Percentiles rank a stretch among this genome's conserved stretches.
Evolutionary conservation across 2,329 filamentous ascomycete species (phyloP).

Genomic region (Hymenoscyphus albidus): DNA sequence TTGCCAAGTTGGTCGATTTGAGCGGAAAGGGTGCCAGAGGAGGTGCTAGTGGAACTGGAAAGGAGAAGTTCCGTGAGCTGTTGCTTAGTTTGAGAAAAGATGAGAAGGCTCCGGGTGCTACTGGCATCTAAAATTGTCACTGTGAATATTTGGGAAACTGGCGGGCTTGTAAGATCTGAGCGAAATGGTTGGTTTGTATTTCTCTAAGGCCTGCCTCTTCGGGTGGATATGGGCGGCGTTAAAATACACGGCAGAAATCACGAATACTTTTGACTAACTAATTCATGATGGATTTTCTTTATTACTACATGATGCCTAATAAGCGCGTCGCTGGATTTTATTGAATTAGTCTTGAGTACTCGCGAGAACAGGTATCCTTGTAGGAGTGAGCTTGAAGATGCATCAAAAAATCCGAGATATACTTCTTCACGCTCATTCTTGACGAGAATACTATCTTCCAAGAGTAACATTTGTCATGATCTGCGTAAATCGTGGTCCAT

Average conservation of each 20-base stretch:
- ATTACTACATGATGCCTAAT: background rate
- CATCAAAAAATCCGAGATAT: background rate
- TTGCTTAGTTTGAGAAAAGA: conserved; percentile 87
- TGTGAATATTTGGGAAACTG: conserved; percentile 13
- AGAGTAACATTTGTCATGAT: background rate
- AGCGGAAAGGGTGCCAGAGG: conserved; percentile 89
- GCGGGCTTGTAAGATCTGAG: conserved; percentile 30
- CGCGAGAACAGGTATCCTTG: background rate
- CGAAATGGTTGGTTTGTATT: conserved; percentile 26
- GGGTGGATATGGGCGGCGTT: conserved; percentile 32
- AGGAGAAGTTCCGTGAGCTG: conserved; percentile 93
- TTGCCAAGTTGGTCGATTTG: conserved; percentile 94
- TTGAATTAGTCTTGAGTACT: background rate
- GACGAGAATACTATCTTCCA: background rate
- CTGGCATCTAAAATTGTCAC: conserved; percentile 48
- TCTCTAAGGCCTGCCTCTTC: conserved; percentile 20
- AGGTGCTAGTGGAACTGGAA: conserved; percentile 84
- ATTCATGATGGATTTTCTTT: background rate
- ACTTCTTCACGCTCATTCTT: background rate
- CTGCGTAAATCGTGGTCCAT: background rate
- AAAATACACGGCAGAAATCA: conserved; percentile 33
- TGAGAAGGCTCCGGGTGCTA: conserved; percentile 72
- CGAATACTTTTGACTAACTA: conserved; percentile 6
- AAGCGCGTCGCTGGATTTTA: background rate
- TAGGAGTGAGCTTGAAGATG: background rate